Conservation (phyloP, 768 basidiomycete genomes). For the Amyloporia xantha region DNA sequence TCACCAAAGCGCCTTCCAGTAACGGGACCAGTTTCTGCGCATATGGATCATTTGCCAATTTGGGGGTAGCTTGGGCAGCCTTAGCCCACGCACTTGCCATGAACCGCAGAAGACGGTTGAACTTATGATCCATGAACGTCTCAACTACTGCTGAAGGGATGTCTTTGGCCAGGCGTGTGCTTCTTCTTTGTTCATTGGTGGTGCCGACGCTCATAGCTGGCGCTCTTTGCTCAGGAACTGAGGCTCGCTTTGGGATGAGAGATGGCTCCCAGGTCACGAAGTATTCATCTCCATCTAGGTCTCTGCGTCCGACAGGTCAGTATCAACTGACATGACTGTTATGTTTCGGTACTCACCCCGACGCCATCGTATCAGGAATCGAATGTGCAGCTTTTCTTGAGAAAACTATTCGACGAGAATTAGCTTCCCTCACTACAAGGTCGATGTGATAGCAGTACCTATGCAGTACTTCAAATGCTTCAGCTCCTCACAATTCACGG, state of each 20-base stretch:
- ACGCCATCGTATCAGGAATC: slow-evolving; percentile 10
- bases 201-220: background rate
- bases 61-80: slow-evolving; percentile 5
- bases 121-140: slow-evolving; percentile 11
- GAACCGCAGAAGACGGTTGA: slow-evolving; percentile 5
- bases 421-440: background rate
- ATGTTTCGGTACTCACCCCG: slow-evolving; percentile 6
- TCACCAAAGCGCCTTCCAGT: slow-evolving; percentile 11
- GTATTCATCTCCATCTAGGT: slow-evolving; percentile 14
- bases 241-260: background rate
- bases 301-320: background rate
- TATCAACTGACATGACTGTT: no score
- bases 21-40: slow-evolving; percentile 5
- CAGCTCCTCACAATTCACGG: slow-evolving; percentile 1
- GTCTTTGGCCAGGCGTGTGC: background rate
- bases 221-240: background rate
- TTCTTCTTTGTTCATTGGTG: background rate
- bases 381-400: slow-evolving; percentile 9
- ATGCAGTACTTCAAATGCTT: slow-evolving; percentile 5
- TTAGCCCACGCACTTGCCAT: slow-evolving; percentile 11
- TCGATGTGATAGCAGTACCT: background rate
- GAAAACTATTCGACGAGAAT: slow-evolving; percentile 7
- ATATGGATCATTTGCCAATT: slow-evolving; percentile 5
- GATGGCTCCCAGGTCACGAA: slow-evolving; percentile 12
- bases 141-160: slow-evolving; percentile 6